Evolutionary conservation across 2,329 filamentous ascomycete genomes (phyloP).

Genomic region (Madurella fahalii): DNA sequence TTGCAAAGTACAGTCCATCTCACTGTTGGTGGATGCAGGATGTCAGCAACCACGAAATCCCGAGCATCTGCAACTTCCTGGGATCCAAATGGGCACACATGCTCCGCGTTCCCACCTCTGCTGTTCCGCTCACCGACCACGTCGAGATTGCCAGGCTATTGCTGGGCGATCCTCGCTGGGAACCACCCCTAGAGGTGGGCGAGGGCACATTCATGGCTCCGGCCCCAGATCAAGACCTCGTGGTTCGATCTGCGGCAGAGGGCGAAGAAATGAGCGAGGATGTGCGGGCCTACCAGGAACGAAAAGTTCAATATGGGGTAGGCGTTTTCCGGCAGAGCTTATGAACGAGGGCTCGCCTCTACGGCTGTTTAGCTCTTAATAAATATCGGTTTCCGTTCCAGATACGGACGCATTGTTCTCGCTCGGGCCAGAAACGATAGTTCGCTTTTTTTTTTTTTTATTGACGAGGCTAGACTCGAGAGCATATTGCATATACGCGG

Average conservation of each 20-base stretch:
- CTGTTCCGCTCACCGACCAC: constrained; percentile 32
- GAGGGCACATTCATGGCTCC: constrained; percentile 24
- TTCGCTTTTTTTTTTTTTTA: no score
- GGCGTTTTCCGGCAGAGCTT: no score
- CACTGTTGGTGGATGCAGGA: constrained; percentile 49
- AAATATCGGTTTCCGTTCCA: no score
- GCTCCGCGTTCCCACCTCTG: constrained; percentile 40
- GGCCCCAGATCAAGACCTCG: not conserved
- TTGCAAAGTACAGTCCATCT: constrained; percentile 40
- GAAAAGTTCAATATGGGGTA: not conserved
- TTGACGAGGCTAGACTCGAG: no score
- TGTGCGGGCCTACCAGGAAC: not conserved
- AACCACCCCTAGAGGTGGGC: constrained; percentile 25
- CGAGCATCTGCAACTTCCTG: constrained; percentile 40
- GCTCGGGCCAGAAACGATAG: no score
- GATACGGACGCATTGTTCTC: no score
- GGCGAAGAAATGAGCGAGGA: not conserved
- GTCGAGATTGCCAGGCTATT: constrained; percentile 40
- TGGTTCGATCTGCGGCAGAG: not conserved
- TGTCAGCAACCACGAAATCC: constrained; percentile 44
- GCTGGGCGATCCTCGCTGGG: constrained; percentile 43
- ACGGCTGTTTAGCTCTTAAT: no score
- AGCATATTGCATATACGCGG: no score
- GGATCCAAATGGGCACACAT: constrained; percentile 39
- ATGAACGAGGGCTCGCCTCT: no score